A percentile compares a stretch with the other conserved stretches of the same genome.
Evolutionary conservation across 331 rosid species (phyloP).

Genomic region (Malus hybrid): DNA sequence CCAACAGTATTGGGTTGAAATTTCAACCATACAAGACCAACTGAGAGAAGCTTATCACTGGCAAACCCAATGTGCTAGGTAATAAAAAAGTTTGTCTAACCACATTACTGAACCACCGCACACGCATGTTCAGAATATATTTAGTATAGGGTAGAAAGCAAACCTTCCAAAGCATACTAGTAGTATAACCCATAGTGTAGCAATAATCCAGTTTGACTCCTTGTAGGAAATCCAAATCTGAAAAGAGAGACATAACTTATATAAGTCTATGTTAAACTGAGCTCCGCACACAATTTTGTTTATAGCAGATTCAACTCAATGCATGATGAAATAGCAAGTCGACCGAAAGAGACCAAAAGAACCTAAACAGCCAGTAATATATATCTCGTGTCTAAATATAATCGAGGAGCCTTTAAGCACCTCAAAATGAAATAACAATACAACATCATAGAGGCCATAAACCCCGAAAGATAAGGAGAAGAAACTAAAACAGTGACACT

Average conservation of each 20-base stretch:
- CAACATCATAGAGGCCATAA: not conserved
- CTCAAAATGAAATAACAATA: not conserved
- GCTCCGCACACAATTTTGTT: not conserved
- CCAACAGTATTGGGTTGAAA: not conserved
- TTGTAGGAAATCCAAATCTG: constrained; percentile 79
- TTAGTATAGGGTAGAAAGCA: not conserved
- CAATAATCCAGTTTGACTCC: constrained; percentile 63
- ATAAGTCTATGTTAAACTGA: constrained; percentile 8
- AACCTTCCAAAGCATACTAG: constrained; percentile 79
- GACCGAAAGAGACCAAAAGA: not conserved
- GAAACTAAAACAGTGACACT: not conserved
- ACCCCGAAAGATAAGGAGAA: not conserved
- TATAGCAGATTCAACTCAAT: not conserved
- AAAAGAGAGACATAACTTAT: constrained; percentile 7
- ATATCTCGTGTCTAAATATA: not conserved
- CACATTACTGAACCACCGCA: not conserved
- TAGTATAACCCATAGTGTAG: constrained; percentile 57
- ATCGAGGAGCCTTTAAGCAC: not conserved
- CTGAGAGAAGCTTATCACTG: not conserved
- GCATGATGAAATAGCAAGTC: not conserved
- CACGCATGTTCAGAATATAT: not conserved
- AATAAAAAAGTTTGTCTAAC: too few species aligned
- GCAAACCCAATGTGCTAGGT: too few species aligned
- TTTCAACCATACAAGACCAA: not conserved
- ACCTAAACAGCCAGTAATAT: not conserved